Conservation (phyloP, 2,329 filamentous ascomycete genomes). For the Penicillium sp. region DNA sequence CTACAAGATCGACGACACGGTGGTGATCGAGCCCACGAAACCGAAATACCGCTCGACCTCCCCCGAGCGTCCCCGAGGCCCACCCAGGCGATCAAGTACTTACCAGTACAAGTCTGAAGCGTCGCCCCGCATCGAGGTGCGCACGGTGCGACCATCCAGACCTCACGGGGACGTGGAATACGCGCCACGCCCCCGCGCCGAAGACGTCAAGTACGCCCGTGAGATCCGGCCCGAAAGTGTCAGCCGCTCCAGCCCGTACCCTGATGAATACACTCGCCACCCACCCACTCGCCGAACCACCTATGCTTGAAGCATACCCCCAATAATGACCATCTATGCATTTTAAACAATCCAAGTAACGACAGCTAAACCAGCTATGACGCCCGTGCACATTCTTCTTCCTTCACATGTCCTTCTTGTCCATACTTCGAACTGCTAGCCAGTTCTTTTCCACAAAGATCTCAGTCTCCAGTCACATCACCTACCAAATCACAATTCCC, state of each 20-base stretch:
- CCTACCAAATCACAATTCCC: background rate
- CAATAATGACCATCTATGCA: background rate
- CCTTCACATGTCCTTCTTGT: slow-evolving; percentile 11
- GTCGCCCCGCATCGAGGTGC: slow-evolving; percentile 23
- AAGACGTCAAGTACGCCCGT: slow-evolving; percentile 30
- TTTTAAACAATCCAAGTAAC: slow-evolving; percentile 12
- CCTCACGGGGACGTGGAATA: slow-evolving; percentile 26
- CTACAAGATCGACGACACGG: slow-evolving; percentile 33
- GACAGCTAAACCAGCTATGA: slow-evolving; percentile 24
- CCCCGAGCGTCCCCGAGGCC: slow-evolving; percentile 24
- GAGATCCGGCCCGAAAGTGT: slow-evolving; percentile 27
- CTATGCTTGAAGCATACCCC: slow-evolving; percentile 16
- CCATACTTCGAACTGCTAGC: slow-evolving; percentile 12
- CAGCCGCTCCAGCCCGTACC: slow-evolving; percentile 14
- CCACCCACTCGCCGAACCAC: slow-evolving; percentile 26
- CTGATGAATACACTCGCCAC: slow-evolving; percentile 18
- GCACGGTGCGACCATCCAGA: slow-evolving; percentile 21
- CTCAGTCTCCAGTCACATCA: background rate
- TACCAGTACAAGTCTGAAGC: slow-evolving; percentile 27
- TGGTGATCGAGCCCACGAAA: slow-evolving; percentile 28
- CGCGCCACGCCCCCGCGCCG: slow-evolving; percentile 18
- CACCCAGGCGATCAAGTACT: slow-evolving; percentile 31
- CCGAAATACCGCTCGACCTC: slow-evolving; percentile 30
- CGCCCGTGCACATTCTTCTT: slow-evolving; percentile 5
- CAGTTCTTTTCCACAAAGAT: background rate